Base-by-base conservation (phyloP, 1,139 yeast species). In the Candida sojae region DNA sequence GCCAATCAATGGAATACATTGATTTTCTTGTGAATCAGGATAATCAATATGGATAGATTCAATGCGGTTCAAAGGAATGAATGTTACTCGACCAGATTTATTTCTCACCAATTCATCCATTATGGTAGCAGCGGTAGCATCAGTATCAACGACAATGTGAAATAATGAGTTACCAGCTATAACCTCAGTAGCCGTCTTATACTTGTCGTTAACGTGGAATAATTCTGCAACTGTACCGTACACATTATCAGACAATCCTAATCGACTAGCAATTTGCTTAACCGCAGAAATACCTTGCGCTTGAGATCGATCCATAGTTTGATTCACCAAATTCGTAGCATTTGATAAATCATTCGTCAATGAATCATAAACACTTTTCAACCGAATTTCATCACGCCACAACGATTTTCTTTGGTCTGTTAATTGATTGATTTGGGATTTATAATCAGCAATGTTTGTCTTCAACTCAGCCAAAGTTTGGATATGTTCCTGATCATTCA, bases 71-170 rank as follows among this genome's bases (percentile, higher is more conserved):
- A 93, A 71, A 0, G 99, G 98, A 70, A 93, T 84, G 59, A 93
- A 91, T 0, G 98, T 90, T 0, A 88, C 92, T 58, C 97, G 78
- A 1, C 98, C 98, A 5, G 83, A 76, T 53, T 81, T 83, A 49
- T 80, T 82, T 47, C 88, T 75, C n/a, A 77, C 75, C 50, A 93
- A 71, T 60, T 89, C 95, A 43, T 86, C 85, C 86, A 93, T 86
- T 3, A 93, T 66, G 11, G 79, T 62, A 5, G 90, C 76, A 0
- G 98, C 98, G 0, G 97, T 89, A 43, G 80, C 84, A 57, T 92
- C 97, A 42, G 79, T 84, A 60, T 91, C 97, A 12, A 93, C 98
- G 12, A 93, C 95, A 36, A 92, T 82, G 63, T 93, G 91, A 61
- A 91, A 92, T 44, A 93, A 70, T 2, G 96, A 80, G 52, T 82